Conservation (phyloP, 352 stramenopile genomes). For the Phytophthora constricta region DNA sequence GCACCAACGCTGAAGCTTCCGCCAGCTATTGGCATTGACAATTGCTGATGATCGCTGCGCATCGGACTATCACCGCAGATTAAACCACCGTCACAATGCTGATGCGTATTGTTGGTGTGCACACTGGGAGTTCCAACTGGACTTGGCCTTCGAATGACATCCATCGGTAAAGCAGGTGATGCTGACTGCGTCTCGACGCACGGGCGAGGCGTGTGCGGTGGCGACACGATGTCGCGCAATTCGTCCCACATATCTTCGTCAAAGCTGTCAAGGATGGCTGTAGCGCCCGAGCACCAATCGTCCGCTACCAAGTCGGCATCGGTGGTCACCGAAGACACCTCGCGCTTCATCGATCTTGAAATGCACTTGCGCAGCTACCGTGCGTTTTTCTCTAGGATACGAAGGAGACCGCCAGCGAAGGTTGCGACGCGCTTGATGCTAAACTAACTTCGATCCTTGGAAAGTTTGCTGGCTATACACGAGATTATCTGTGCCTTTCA, state of each 20-base stretch:
- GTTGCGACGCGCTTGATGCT: no score
- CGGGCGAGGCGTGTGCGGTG: no score
- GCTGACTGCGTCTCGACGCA: no score
- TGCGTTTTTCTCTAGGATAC: no score
- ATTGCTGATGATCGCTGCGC: background rate
- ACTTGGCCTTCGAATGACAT: background rate
- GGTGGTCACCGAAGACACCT: background rate
- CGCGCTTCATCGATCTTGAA: conserved; percentile 14
- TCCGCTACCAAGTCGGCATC: no score
- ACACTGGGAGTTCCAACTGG: background rate
- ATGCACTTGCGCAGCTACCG: no score
- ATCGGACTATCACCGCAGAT: background rate
- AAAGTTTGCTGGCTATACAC: no score
- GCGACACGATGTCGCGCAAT: conserved; percentile 1
- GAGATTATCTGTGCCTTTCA: no score
- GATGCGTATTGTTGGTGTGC: background rate
- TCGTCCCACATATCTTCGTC: conserved; percentile 22
- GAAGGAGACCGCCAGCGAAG: background rate
- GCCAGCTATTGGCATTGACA: no score
- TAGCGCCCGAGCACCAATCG: no score
- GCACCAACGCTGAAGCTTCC: no score
- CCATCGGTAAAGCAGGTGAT: background rate
- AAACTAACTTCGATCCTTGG: no score
- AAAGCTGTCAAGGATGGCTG: conserved; percentile 14
- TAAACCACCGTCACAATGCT: background rate